Evolutionary conservation across 257 asterid genomes (phyloP).

Genomic region (Solanum neorickii): DNA sequence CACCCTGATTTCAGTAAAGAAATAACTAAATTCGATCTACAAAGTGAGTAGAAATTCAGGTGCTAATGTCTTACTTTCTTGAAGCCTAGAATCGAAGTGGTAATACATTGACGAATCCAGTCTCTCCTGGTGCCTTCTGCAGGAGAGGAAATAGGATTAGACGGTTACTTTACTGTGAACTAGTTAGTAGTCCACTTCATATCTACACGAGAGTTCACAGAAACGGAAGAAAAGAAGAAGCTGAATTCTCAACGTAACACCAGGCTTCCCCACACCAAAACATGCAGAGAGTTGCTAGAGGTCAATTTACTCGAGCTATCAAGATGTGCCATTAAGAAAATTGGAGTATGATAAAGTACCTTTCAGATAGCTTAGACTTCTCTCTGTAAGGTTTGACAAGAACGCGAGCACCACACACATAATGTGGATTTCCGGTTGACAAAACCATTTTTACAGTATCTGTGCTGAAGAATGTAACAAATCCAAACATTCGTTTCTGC

Average conservation of each 20-base stretch:
- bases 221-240: background rate
- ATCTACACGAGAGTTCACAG: background rate
- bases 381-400: slow-evolving; percentile 91
- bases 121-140: slow-evolving; percentile 60
- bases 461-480: slow-evolving; percentile 56
- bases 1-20: background rate
- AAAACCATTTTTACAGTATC: slow-evolving; percentile 62
- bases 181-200: background rate
- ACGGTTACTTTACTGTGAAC: no score
- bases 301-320: background rate
- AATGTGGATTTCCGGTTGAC: slow-evolving; percentile 80
- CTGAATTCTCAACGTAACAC: background rate
- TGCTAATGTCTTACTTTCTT: slow-evolving; percentile 27
- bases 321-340: background rate
- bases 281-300: background rate
- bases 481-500: slow-evolving; percentile 86
- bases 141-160: background rate
- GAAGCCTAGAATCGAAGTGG: slow-evolving; percentile 37
- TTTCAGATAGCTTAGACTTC: slow-evolving; percentile 53
- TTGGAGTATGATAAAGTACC: slow-evolving; percentile 17
- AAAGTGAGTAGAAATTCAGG: background rate
- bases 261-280: background rate
- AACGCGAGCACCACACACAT: slow-evolving; percentile 78
- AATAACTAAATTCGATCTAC: background rate
- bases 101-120: slow-evolving; percentile 35